These are phyloP conservation scores for Stephania yunnanensis DNA, from an alignment of 164 flowering plant species.

Conservation along the genomic window DNA sequence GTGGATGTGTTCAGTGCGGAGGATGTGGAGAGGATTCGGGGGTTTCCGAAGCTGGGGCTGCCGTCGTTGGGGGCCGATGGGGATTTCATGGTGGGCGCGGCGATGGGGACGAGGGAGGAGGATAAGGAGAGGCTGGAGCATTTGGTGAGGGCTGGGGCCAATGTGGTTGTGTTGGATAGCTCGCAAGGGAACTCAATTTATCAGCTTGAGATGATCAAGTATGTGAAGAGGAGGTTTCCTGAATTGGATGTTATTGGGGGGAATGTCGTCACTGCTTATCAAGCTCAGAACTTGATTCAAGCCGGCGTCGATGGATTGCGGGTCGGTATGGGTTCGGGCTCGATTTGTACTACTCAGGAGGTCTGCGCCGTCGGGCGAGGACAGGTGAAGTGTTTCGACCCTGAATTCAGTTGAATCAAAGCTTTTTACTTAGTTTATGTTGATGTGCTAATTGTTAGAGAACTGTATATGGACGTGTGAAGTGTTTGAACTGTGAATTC, in stretches of 20 bases:
- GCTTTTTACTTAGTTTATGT: background rate
- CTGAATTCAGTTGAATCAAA: background rate
- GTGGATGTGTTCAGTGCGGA: slow-evolving; percentile 52
- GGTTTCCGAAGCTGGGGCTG: slow-evolving; percentile 49
- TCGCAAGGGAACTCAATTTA: slow-evolving; percentile 90
- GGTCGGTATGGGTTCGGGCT: slow-evolving; percentile 98
- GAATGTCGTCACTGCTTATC: slow-evolving; percentile 73
- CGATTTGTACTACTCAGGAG: slow-evolving; percentile 95
- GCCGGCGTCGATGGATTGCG: slow-evolving; percentile 89
- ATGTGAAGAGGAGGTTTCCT: slow-evolving; percentile 58
- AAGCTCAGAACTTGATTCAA: slow-evolving; percentile 79
- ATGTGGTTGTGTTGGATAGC: slow-evolving; percentile 83
- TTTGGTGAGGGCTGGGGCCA: slow-evolving; percentile 71
- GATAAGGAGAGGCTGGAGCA: slow-evolving; percentile 86
- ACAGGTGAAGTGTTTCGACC: slow-evolving; percentile 45
- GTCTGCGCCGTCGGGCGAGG: slow-evolving; percentile 96
- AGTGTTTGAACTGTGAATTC: background rate
- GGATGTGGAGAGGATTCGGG: slow-evolving; percentile 61
- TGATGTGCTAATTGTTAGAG: background rate
- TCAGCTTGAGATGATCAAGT: slow-evolving; percentile 87
- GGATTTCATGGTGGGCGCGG: slow-evolving; percentile 72
- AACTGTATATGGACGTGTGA: slow-evolving; percentile 58
- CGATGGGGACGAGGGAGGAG: slow-evolving; percentile 75
- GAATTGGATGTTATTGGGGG: slow-evolving; percentile 86
- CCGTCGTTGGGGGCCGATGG: slow-evolving; percentile 73